Evolutionary conservation across 2,329 filamentous ascomycete genomes (phyloP).

Genomic region (Stagonosporopsis vannaccii): DNA sequence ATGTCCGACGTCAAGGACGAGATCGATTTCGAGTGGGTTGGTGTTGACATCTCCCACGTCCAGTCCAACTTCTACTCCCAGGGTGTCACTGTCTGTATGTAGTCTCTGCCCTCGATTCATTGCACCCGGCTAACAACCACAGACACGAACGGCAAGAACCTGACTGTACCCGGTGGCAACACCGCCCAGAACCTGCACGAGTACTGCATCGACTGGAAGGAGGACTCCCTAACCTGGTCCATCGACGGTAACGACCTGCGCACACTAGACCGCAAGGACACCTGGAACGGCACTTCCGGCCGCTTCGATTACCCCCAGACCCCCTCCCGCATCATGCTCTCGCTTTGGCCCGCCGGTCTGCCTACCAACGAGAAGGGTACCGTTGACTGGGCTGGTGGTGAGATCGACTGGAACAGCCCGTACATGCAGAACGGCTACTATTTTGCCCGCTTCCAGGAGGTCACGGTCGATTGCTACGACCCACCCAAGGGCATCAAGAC

Average conservation of each 20-base stretch:
- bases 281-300: constrained; percentile 84
- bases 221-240: constrained; percentile 84
- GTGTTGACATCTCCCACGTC: constrained; percentile 75
- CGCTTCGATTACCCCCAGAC: constrained; percentile 91
- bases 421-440: constrained; percentile 92
- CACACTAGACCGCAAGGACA: constrained; percentile 75
- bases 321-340: constrained; percentile 87
- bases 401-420: constrained; percentile 82
- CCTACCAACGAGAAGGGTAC: constrained; percentile 82
- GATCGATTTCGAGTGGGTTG: constrained; percentile 96
- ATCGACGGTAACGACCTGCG: constrained; percentile 83
- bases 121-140: constrained; percentile 22
- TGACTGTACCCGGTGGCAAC: constrained; percentile 64
- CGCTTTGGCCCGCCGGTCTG: constrained; percentile 92
- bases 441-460: constrained; percentile 78
- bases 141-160: constrained; percentile 80
- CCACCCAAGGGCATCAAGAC: constrained; percentile 74
- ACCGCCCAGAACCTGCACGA: constrained; percentile 81
- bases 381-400: constrained; percentile 88
- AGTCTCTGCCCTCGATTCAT: background rate
- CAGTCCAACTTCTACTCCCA: constrained; percentile 99
- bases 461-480: constrained; percentile 87
- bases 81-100: constrained; percentile 87
- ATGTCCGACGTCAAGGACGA: constrained; percentile 97
- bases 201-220: constrained; percentile 93